Conservation (phyloP, 2,329 filamentous ascomycete species). For the Truncatella angustata region DNA sequence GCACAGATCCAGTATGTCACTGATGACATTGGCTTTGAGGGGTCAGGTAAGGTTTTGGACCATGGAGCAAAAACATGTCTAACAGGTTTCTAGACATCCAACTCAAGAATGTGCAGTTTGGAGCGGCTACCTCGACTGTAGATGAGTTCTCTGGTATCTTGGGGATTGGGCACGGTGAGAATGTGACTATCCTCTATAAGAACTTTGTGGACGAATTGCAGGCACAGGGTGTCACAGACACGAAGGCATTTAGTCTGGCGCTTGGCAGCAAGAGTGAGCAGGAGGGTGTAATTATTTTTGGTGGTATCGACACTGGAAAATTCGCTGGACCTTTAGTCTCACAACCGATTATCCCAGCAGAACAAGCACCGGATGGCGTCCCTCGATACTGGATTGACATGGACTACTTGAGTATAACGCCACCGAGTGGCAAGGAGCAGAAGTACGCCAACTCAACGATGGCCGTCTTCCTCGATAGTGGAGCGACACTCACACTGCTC, state of each 20-base stretch:
- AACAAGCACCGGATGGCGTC: conserved; percentile 52
- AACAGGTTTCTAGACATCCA: conserved; percentile 27
- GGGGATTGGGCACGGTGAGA: conserved; percentile 68
- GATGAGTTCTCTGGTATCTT: conserved; percentile 61
- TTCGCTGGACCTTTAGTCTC: conserved; percentile 58
- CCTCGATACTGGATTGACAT: conserved; percentile 53
- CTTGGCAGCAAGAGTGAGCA: conserved; percentile 60
- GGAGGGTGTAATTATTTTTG: conserved; percentile 65
- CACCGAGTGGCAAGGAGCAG: conserved; percentile 31
- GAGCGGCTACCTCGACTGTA: conserved; percentile 53
- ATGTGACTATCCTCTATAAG: conserved; percentile 43
- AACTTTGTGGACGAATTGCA: conserved; percentile 52
- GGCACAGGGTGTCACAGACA: conserved; percentile 52
- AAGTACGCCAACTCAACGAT: conserved; percentile 37
- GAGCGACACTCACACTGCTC: conserved; percentile 66
- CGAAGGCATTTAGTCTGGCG: conserved; percentile 64
- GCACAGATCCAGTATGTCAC: conserved; percentile 50
- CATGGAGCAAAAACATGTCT: not conserved
- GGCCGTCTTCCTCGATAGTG: conserved; percentile 68
- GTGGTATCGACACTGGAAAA: conserved; percentile 64
- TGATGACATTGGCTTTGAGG: conserved; percentile 43
- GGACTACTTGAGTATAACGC: conserved; percentile 40
- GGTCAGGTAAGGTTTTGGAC: conserved; percentile 28
- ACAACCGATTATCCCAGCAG: conserved; percentile 58
- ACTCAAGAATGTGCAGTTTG: conserved; percentile 59